Percentiles rank a stretch among this genome's conserved stretches.
Conservation (phyloP, 805 yeast genomes). For the Sugiyamaella qingdaonensis region DNA sequence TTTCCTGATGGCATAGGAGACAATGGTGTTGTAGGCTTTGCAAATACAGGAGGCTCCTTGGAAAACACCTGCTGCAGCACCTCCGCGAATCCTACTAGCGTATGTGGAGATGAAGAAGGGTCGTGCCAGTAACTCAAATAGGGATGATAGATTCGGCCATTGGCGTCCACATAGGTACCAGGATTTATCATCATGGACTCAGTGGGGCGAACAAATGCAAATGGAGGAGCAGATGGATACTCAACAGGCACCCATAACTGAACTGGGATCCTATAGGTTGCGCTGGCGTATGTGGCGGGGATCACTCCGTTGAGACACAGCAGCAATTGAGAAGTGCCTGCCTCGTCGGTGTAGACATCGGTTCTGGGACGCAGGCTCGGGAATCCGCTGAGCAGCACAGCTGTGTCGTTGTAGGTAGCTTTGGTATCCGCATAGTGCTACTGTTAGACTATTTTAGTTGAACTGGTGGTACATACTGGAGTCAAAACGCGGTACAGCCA, state of each 20-base stretch:
- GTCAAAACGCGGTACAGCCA: constrained; percentile 58
- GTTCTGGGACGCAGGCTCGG: constrained; percentile 65
- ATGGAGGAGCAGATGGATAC: constrained; percentile 68
- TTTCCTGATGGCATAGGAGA: background rate
- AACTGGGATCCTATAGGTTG: constrained; percentile 48
- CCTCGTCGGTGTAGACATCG: constrained; percentile 50
- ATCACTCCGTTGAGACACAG: constrained; percentile 61
- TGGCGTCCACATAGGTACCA: constrained; percentile 62
- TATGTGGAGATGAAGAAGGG: constrained; percentile 22
- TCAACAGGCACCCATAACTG: constrained; percentile 72
- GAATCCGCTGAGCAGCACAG: constrained; percentile 47
- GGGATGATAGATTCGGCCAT: constrained; percentile 71
- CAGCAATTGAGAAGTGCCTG: constrained; percentile 57
- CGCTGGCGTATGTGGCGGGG: constrained; percentile 32
- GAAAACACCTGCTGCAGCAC: constrained; percentile 37
- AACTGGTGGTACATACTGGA: constrained; percentile 35
- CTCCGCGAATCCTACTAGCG: constrained; percentile 34
- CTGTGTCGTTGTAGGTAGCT: constrained; percentile 58
- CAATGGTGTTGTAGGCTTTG: constrained; percentile 29
- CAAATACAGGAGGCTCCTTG: constrained; percentile 44
- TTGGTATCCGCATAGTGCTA: constrained; percentile 57
- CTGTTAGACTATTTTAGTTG: background rate
- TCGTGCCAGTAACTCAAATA: constrained; percentile 55
- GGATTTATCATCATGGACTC: constrained; percentile 47
- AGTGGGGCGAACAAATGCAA: constrained; percentile 59